A percentile compares a stretch with the other conserved stretches of the same genome.
These are phyloP conservation scores for Aspergillaceae sp. DNA, from an alignment of 2,329 filamentous ascomycete genomes.

Conservation along the genomic window DNA sequence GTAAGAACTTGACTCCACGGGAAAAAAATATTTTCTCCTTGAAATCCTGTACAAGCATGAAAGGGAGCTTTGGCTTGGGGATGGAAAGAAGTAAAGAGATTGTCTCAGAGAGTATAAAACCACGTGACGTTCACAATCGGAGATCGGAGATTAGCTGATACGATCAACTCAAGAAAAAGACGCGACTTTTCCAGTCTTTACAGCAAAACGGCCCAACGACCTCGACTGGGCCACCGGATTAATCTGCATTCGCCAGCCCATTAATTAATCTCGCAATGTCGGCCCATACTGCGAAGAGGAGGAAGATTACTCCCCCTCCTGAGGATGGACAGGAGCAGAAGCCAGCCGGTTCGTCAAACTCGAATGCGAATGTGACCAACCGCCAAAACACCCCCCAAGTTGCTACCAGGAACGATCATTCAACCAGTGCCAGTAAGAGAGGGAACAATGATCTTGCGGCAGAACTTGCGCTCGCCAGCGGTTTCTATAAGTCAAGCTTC, in stretches of 20 bases:
- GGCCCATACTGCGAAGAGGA: slow-evolving; percentile 34
- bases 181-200: neutral
- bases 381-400: slow-evolving; percentile 12
- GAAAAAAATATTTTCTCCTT: too few relatives aligned
- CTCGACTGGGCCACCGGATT: neutral
- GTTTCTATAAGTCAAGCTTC: slow-evolving; percentile 56
- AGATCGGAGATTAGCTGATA: slow-evolving; percentile 8
- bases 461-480: slow-evolving; percentile 34
- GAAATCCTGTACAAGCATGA: too few relatives aligned
- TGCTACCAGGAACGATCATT: slow-evolving; percentile 10
- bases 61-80: too few relatives aligned
- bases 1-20: too few relatives aligned
- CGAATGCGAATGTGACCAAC: slow-evolving; percentile 22
- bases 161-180: neutral
- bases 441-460: slow-evolving; percentile 20
- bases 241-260: neutral
- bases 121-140: neutral
- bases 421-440: slow-evolving; percentile 13
- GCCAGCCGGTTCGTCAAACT: slow-evolving; percentile 7
- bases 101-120: too few relatives aligned
- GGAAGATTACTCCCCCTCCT: slow-evolving; percentile 37
- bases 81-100: too few relatives aligned
- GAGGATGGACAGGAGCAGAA: slow-evolving; percentile 10
- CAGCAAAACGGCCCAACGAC: neutral
- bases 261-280: slow-evolving; percentile 19